Base-by-base conservation (phyloP, 2,329 filamentous ascomycete species). In the Cladophialophora exuberans region DNA sequence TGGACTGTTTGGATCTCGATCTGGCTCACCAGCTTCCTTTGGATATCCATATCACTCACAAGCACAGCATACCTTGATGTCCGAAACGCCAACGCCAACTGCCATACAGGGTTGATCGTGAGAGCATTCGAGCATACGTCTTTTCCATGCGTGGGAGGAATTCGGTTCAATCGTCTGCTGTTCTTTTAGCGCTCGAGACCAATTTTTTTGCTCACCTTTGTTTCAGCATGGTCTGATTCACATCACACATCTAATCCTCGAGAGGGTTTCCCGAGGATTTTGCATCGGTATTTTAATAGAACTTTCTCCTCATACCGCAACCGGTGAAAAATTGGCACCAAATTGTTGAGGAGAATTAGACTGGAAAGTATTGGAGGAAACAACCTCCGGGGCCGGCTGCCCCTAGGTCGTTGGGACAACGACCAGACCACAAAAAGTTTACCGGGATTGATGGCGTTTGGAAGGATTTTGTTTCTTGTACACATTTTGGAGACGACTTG, bases 21-120 rank as follows among this genome's bases (percentile, higher is more conserved):
- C 69, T 10, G 60, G 67, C 22, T 72, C 73, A n/a, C 68, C 72
- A 31, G 64, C 68, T 36, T 63, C 68, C 13, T 75, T 75, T 53
- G 68, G 70, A 48, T 77, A 74, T 64, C 70, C 73, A 17, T 79
- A 75, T 63, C 68, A 70, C 46, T 66, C 69, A 63, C 65, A 66
- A 18, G 67, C 54, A 68, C 72, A 75, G 54, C 71, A 70, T 58
- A 71, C 70, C 33, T 73, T 78, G 52, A 73, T 79, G 48, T 68
- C 70, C 43, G 76, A 78, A 56, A 69, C 72, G 46, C 74, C 77
- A 45, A 71, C 75, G 2, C 74, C 74, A n/a, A 74, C 76, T 55
- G 68, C 69, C 31, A 72, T 74, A 31, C 67, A 61, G 49, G 70
- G 72, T 18, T 68, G 56, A 63, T n/a, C n/a, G n/a, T n/a, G n/a